These are phyloP conservation scores for Cucurbita moschata DNA, from an alignment of 306 rosid species.

Conservation along the genomic window DNA sequence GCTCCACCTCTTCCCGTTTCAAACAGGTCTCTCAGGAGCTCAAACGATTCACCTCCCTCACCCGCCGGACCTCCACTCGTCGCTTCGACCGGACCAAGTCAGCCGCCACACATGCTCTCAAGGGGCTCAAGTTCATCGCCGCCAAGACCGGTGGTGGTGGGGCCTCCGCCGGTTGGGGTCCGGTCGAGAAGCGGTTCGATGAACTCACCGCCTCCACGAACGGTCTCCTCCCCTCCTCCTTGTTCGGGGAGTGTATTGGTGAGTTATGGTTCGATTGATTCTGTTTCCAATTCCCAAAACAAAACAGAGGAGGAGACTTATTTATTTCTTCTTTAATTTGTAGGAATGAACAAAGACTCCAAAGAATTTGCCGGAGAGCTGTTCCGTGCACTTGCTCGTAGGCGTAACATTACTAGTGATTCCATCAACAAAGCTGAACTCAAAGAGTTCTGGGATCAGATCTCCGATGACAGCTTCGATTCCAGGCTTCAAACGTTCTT, in stretches of 20 bases:
- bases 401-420: constrained; percentile 25
- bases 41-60: constrained; percentile 28
- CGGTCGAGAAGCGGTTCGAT: constrained; percentile 32
- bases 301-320: not conserved
- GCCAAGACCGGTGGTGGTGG: constrained; percentile 19
- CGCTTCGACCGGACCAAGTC: constrained; percentile 36
- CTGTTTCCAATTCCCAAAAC: not conserved
- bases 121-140: constrained; percentile 38
- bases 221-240: constrained; percentile 29
- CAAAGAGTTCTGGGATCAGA: constrained; percentile 37
- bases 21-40: constrained; percentile 47
- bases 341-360: constrained; percentile 48
- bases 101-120: constrained; percentile 36
- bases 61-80: constrained; percentile 12
- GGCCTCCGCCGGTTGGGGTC: constrained; percentile 19
- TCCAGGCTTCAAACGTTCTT: constrained; percentile 46
- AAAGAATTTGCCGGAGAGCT: constrained; percentile 51
- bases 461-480: constrained; percentile 43
- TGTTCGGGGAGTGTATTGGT: constrained; percentile 52
- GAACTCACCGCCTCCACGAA: constrained; percentile 28
- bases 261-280: not conserved
- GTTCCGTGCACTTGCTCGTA: constrained; percentile 37
- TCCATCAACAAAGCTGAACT: constrained; percentile 29
- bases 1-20: constrained; percentile 21
- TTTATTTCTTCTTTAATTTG: not conserved